phyloP scores from a whole-genome alignment of 495 filamentous ascomycete genomes.

The Geopyxis carbonaria region DNA sequence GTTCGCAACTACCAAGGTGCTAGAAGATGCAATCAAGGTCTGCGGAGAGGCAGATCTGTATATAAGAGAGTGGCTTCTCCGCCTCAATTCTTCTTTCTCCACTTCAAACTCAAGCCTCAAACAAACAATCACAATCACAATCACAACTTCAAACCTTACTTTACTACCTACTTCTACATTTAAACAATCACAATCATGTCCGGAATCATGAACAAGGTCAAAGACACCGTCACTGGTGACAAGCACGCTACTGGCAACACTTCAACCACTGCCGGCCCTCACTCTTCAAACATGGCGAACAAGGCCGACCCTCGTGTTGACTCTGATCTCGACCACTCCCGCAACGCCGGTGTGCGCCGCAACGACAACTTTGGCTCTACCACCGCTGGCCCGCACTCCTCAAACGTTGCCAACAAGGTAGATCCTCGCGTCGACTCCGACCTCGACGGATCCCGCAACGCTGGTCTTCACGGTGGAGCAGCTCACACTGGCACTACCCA shows the following conservation, averaged over 20 bases:
- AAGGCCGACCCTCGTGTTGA: slow-evolving; percentile 29
- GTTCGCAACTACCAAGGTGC: too few relatives aligned
- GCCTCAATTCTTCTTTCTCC: too few relatives aligned
- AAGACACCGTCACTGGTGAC: slow-evolving; percentile 38
- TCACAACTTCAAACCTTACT: too few relatives aligned
- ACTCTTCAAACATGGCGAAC: slow-evolving; percentile 38
- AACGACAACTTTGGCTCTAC: slow-evolving; percentile 1
- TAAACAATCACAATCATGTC: slow-evolving; percentile 23
- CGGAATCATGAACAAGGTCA: slow-evolving; percentile 51
- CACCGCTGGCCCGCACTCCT: slow-evolving; percentile 35
- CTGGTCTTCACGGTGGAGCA: slow-evolving; percentile 5
- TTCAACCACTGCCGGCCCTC: slow-evolving; percentile 32
- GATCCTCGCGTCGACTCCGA: slow-evolving; percentile 29
- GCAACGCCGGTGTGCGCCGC: slow-evolving; percentile 9
- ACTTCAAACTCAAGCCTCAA: too few relatives aligned
- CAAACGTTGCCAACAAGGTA: slow-evolving; percentile 30
- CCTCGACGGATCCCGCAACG: slow-evolving; percentile 26
- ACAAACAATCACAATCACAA: too few relatives aligned
- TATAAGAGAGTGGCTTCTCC: too few relatives aligned
- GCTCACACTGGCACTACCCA: slow-evolving; percentile 11
- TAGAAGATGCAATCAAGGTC: too few relatives aligned
- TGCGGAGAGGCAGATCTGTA: too few relatives aligned
- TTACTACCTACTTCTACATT: too few relatives aligned
- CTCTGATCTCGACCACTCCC: slow-evolving; percentile 17
- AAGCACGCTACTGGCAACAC: slow-evolving; percentile 8